Evolutionary conservation across 805 yeast species (phyloP).

Genomic region (Hemisphaericaspora nanyangensis): DNA sequence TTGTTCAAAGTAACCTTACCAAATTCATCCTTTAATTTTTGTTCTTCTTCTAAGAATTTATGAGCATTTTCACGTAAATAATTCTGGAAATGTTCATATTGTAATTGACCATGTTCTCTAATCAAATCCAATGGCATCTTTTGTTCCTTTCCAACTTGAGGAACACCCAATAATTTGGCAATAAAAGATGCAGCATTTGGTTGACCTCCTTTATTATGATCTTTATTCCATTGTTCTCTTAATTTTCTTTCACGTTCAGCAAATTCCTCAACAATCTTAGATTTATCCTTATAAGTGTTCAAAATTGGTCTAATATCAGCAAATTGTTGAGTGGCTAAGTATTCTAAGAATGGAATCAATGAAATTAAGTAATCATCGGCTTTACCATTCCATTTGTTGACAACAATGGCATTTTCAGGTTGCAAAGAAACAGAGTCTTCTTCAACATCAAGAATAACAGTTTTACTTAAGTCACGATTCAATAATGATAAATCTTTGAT

Average conservation of each 20-base stretch:
- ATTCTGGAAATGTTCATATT: slow-evolving; percentile 74
- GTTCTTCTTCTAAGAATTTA: slow-evolving; percentile 81
- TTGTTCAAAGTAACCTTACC: slow-evolving; percentile 82
- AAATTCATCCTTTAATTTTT: slow-evolving; percentile 75
- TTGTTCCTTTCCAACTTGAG: slow-evolving; percentile 47
- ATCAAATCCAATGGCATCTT: slow-evolving; percentile 84
- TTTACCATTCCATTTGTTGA: slow-evolving; percentile 82
- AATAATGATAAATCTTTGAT: slow-evolving; percentile 85
- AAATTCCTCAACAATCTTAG: slow-evolving; percentile 73
- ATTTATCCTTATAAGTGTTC: slow-evolving; percentile 63
- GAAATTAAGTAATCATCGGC: slow-evolving; percentile 76
- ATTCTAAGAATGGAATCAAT: slow-evolving; percentile 91
- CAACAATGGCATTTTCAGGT: slow-evolving; percentile 90
- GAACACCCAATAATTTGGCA: slow-evolving; percentile 62
- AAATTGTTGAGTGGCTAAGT: slow-evolving; percentile 81
- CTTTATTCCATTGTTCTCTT: slow-evolving; percentile 65
- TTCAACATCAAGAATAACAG: slow-evolving; percentile 75
- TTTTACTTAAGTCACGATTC: slow-evolving; percentile 86
- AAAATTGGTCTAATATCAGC: slow-evolving; percentile 89
- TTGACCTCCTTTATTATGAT: slow-evolving; percentile 34
- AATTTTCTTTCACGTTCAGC: slow-evolving; percentile 70
- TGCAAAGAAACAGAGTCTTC: slow-evolving; percentile 71
- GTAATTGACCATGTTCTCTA: slow-evolving; percentile 89
- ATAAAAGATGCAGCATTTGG: slow-evolving; percentile 50
- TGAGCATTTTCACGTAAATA: slow-evolving; percentile 55